Percentiles rank a stretch among this genome's conserved stretches.
Evolutionary conservation across 2,329 filamentous ascomycete genomes (phyloP).

Genomic region (Chrysosporium keratinophilum): DNA sequence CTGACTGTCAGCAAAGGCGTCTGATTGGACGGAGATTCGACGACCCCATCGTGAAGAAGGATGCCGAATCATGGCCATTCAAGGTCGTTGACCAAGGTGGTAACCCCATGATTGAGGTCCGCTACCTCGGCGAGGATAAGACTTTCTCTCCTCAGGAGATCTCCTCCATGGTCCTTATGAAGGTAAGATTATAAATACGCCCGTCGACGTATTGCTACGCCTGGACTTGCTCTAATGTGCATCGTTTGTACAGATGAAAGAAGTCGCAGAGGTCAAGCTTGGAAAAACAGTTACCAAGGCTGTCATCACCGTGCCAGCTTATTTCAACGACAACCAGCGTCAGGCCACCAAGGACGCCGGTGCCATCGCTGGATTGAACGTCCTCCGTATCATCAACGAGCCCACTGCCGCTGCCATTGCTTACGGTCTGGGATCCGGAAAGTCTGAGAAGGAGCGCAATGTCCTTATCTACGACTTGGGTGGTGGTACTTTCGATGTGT

Average conservation of each 20-base stretch:
- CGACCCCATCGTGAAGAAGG: slow-evolving; percentile 96
- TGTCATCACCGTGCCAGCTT: slow-evolving; percentile 95
- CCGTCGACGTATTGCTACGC: not conserved
- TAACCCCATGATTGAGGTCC: slow-evolving; percentile 84
- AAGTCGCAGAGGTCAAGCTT: slow-evolving; percentile 95
- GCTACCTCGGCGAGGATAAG: slow-evolving; percentile 93
- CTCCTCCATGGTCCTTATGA: slow-evolving; percentile 95
- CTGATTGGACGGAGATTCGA: slow-evolving; percentile 93
- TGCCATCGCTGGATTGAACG: slow-evolving; percentile 93
- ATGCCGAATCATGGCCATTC: slow-evolving; percentile 98
- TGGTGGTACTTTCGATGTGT: slow-evolving; percentile 99
- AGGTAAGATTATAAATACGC: slow-evolving; percentile 50
- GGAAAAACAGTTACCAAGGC: slow-evolving; percentile 99
- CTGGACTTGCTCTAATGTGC: not conserved
- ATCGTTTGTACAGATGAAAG: slow-evolving; percentile 68
- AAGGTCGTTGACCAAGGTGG: slow-evolving; percentile 86
- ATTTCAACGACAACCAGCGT: slow-evolving; percentile 99
- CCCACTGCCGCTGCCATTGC: slow-evolving; percentile 96
- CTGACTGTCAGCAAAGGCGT: slow-evolving; percentile 51
- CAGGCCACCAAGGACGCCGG: slow-evolving; percentile 99
- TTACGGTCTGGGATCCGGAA: slow-evolving; percentile 91
- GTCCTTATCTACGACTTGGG: slow-evolving; percentile 99
- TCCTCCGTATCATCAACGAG: slow-evolving; percentile 99
- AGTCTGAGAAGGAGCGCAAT: slow-evolving; percentile 95
- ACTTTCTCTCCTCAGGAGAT: slow-evolving; percentile 97